Evolutionary conservation across 1,284 basidiomycete genomes (phyloP).

Genomic region (Ceratobasidium theobromae): DNA sequence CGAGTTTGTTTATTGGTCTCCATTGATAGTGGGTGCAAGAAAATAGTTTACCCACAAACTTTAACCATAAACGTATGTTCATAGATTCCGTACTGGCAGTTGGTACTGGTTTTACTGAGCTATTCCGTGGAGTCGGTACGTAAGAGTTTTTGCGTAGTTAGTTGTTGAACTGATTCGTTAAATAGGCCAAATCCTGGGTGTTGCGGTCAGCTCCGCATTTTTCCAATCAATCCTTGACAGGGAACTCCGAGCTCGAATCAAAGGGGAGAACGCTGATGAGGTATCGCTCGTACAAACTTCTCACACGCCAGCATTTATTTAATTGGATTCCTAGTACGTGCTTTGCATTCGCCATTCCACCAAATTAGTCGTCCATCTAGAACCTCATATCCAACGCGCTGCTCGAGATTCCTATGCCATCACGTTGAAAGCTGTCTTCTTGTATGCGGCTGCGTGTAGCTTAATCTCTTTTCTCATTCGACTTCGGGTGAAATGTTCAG

Average conservation of each 20-base stretch:
- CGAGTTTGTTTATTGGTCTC: constrained; percentile 73
- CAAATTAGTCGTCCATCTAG: constrained; percentile 59
- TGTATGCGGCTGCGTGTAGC: constrained; percentile 65
- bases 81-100: constrained; percentile 67
- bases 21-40: constrained; percentile 55
- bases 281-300: constrained; percentile 42
- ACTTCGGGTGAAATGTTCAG: constrained; percentile 54
- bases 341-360: constrained; percentile 68
- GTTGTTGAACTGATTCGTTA: constrained; percentile 27
- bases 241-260: constrained; percentile 65
- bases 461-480: constrained; percentile 65
- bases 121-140: constrained; percentile 72
- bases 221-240: constrained; percentile 69
- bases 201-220: constrained; percentile 75
- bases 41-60: background rate
- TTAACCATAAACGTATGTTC: constrained; percentile 28
- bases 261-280: constrained; percentile 59
- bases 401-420: constrained; percentile 72
- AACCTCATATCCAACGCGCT: constrained; percentile 58
- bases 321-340: constrained; percentile 54
- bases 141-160: constrained; percentile 10
- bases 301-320: background rate
- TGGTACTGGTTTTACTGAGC: constrained; percentile 77
- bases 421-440: constrained; percentile 69
- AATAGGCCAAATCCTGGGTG: constrained; percentile 78